phyloP scores from a whole-genome alignment of 2,329 filamentous ascomycete genomes.

The Mycosphaerelloides madeirae region DNA sequence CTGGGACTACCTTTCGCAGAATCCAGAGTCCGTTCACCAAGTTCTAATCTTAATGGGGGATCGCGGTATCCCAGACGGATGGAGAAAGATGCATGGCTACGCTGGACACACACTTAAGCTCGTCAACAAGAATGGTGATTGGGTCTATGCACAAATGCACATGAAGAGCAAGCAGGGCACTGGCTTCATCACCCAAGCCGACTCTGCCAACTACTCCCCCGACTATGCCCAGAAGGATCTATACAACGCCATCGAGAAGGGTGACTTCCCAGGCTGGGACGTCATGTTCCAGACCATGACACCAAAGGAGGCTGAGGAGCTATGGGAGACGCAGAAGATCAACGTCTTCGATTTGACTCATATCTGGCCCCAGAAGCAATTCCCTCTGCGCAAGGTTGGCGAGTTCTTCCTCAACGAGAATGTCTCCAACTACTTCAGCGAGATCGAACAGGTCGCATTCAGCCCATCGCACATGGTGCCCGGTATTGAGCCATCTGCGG shows the following conservation, averaged over 20 bases:
- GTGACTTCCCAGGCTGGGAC: constrained; percentile 51
- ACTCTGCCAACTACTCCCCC: constrained; percentile 47
- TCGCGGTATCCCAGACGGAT: constrained; percentile 52
- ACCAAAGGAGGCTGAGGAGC: constrained; percentile 47
- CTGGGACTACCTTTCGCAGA: constrained; percentile 57
- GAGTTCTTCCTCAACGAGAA: constrained; percentile 53
- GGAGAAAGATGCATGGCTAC: constrained; percentile 54
- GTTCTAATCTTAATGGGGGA: constrained; percentile 53
- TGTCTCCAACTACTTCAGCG: constrained; percentile 57
- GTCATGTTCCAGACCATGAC: constrained; percentile 51
- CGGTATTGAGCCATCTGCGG: constrained; percentile 64
- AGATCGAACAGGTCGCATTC: constrained; percentile 68
- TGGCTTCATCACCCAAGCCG: constrained; percentile 50
- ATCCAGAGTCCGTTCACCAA: constrained; percentile 51
- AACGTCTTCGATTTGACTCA: constrained; percentile 54
- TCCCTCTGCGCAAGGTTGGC: constrained; percentile 51
- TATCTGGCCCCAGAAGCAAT: constrained; percentile 51
- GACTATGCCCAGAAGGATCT: constrained; percentile 52
- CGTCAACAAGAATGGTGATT: constrained; percentile 50
- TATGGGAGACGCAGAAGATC: constrained; percentile 51
- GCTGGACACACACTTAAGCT: constrained; percentile 51
- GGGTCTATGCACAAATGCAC: constrained; percentile 52
- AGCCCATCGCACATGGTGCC: constrained; percentile 63
- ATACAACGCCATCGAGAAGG: constrained; percentile 49
- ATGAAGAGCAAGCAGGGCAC: constrained; percentile 51